Conservation (phyloP, 2,329 filamentous ascomycete genomes). For the Podosphaera fusca region DNA sequence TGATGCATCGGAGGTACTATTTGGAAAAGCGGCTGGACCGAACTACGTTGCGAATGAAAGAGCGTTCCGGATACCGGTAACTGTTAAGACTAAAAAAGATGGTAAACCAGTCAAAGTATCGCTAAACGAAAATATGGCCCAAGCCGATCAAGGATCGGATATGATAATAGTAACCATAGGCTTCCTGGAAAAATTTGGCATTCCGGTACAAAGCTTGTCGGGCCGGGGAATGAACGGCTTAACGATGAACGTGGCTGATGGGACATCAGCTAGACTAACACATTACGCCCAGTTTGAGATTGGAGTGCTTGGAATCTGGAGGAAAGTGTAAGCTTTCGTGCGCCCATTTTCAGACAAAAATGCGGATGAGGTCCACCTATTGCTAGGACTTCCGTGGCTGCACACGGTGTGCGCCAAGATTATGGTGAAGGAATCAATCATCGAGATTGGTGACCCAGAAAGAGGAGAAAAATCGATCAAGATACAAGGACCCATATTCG, state of each 20-base stretch:
- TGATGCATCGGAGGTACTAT: too few species aligned
- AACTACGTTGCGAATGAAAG: neutral
- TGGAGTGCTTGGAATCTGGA: neutral
- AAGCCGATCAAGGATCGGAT: neutral
- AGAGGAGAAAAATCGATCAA: neutral
- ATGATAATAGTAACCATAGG: neutral
- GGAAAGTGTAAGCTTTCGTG: neutral
- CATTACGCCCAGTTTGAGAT: neutral
- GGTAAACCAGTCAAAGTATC: neutral
- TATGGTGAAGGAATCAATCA: too few species aligned
- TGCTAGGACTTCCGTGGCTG: too few species aligned
- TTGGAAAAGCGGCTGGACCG: too few species aligned
- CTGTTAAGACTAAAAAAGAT: neutral
- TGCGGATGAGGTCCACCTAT: neutral
- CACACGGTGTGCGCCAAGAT: too few species aligned
- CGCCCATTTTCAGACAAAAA: neutral
- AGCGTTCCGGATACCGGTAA: neutral
- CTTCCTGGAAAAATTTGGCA: too few species aligned
- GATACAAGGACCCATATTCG: neutral
- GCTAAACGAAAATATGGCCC: neutral
- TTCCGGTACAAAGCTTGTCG: too few species aligned
- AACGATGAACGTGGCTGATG: neutral
- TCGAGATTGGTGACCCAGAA: too few species aligned
- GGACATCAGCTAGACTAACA: neutral
- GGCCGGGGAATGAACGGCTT: too few species aligned